Conservation (phyloP, 2,329 filamentous ascomycete species). For the Colletotrichum sp. region DNA sequence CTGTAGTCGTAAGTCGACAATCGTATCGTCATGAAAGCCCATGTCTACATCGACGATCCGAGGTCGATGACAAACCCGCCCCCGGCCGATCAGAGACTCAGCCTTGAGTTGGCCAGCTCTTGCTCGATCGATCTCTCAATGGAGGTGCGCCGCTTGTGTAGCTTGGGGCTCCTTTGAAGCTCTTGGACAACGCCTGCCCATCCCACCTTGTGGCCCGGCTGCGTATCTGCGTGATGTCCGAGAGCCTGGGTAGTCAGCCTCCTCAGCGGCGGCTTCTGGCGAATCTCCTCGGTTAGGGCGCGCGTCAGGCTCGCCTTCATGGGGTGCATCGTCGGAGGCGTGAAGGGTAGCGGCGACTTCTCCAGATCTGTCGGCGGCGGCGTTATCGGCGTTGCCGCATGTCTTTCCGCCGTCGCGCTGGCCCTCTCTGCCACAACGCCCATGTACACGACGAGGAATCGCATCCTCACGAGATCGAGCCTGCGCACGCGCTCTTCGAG, state of each 20-base stretch:
- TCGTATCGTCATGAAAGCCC: not conserved
- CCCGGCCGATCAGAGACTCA: slow-evolving; percentile 30
- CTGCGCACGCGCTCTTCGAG: slow-evolving; percentile 63
- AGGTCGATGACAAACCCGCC: slow-evolving; percentile 5
- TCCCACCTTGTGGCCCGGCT: slow-evolving; percentile 53
- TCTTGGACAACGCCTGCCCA: slow-evolving; percentile 70
- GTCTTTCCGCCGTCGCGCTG: slow-evolving; percentile 28
- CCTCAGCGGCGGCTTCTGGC: slow-evolving; percentile 52
- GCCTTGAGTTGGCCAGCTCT: slow-evolving; percentile 29
- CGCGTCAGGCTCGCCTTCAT: slow-evolving; percentile 34
- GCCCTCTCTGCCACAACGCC: slow-evolving; percentile 54
- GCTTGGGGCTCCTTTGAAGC: slow-evolving; percentile 62
- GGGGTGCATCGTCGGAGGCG: slow-evolving; percentile 32
- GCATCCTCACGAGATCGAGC: slow-evolving; percentile 66
- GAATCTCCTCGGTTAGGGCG: slow-evolving; percentile 47
- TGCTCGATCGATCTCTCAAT: slow-evolving; percentile 60
- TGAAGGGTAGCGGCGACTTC: slow-evolving; percentile 29
- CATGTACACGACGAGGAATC: slow-evolving; percentile 69
- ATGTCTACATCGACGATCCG: not conserved
- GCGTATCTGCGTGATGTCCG: slow-evolving; percentile 54
- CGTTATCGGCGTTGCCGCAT: not conserved
- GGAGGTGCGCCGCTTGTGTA: slow-evolving; percentile 66
- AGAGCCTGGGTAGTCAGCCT: slow-evolving; percentile 59
- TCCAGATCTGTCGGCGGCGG: slow-evolving; percentile 29
- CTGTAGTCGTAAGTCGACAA: slow-evolving; percentile 6